Percentiles rank a stretch among this genome's conserved stretches.
phyloP scores from a whole-genome alignment of 805 yeast species.

The Candida jianshihensis region DNA sequence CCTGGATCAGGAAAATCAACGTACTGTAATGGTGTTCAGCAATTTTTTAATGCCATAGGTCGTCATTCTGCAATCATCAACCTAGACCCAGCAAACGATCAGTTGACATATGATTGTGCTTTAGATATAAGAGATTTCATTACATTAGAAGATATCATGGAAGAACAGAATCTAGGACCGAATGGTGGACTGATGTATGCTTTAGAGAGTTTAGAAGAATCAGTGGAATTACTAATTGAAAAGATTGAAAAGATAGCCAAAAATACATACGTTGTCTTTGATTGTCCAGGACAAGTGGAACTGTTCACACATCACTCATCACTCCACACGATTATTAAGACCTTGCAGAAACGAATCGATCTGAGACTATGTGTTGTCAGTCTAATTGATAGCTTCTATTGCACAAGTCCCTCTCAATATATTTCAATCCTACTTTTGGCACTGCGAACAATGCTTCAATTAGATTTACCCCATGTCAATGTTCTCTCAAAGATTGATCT shows the following conservation, averaged over 20 bases:
- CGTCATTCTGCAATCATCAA: conserved; percentile 79
- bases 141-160: conserved; percentile 74
- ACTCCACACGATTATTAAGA: conserved; percentile 57
- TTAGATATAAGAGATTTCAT: conserved; percentile 75
- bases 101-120: conserved; percentile 60
- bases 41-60: conserved; percentile 91
- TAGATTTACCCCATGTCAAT: conserved; percentile 89
- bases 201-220: conserved; percentile 55
- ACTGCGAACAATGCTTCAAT: conserved; percentile 84
- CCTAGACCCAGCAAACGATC: conserved; percentile 88
- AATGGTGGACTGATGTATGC: conserved; percentile 89
- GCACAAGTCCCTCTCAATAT: conserved; percentile 86
- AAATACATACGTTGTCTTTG: conserved; percentile 65
- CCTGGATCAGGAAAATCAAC: conserved; percentile 98
- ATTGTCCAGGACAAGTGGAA: conserved; percentile 96
- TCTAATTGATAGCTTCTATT: conserved; percentile 72
- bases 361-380: conserved; percentile 81
- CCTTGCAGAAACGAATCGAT: conserved; percentile 54
- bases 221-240: conserved; percentile 50
- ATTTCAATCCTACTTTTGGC: conserved; percentile 75
- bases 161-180: conserved; percentile 66
- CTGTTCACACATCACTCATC: conserved; percentile 86
- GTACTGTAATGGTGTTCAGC: conserved; percentile 86
- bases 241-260: conserved; percentile 52
- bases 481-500: conserved; percentile 89